phyloP scores from a whole-genome alignment of 1,139 yeast genomes.

The Kluyveromyces marxianus region DNA sequence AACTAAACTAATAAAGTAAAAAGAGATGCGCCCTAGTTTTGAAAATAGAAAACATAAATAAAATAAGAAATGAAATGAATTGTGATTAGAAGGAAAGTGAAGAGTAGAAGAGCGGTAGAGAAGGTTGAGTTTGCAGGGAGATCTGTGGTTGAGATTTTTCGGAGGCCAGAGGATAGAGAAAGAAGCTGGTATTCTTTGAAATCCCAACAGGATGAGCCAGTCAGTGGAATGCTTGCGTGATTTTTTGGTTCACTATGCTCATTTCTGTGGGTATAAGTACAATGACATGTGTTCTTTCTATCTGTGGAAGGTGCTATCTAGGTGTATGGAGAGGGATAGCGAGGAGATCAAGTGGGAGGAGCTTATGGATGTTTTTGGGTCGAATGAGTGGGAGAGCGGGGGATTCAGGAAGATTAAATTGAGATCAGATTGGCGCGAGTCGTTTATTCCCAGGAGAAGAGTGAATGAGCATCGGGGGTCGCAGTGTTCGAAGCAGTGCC shows the following conservation, averaged over 20 bases:
- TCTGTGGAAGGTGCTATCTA: constrained; percentile 23
- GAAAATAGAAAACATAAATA: too few relatives aligned
- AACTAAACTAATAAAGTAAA: too few relatives aligned
- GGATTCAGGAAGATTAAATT: constrained; percentile 13
- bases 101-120: too few relatives aligned
- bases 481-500: constrained; percentile 23
- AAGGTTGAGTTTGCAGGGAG: too few relatives aligned
- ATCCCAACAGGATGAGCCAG: not conserved
- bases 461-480: constrained; percentile 18
- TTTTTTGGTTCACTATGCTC: constrained; percentile 20
- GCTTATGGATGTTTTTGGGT: constrained; percentile 13
- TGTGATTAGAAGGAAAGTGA: too few relatives aligned
- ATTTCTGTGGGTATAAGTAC: constrained; percentile 19
- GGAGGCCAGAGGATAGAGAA: not conserved
- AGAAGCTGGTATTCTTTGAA: not conserved
- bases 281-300: constrained; percentile 21
- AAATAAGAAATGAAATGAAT: too few relatives aligned
- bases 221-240: constrained; percentile 15
- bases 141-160: too few relatives aligned
- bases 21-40: too few relatives aligned
- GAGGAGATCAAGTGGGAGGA: constrained; percentile 20
- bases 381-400: constrained; percentile 19
- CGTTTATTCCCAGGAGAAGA: constrained; percentile 6
- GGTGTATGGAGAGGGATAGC: constrained; percentile 12
- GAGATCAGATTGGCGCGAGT: constrained; percentile 18